These are phyloP conservation scores for Microstegium vimineum DNA, from an alignment of 176 grass and related monocot genomes.

Conservation along the genomic window DNA sequence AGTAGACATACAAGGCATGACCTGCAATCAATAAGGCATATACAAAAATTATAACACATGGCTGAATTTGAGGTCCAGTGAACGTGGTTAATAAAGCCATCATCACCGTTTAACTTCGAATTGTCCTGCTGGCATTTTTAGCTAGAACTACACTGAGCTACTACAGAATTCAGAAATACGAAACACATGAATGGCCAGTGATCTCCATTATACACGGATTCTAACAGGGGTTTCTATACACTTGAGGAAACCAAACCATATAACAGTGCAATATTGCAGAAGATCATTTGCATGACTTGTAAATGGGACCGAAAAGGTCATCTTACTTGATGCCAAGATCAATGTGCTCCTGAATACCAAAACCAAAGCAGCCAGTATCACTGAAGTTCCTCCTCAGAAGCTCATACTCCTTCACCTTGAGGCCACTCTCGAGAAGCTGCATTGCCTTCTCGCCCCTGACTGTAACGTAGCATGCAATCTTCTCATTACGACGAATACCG, in stretches of 20 bases:
- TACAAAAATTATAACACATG: not conserved
- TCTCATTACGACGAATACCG: conserved; percentile 61
- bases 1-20: not conserved
- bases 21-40: not conserved
- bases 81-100: not conserved
- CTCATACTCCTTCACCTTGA: conserved; percentile 72
- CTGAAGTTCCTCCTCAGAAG: conserved; percentile 71
- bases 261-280: not conserved
- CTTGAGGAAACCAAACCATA: not conserved
- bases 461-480: conserved; percentile 54
- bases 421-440: conserved; percentile 60
- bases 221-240: not conserved
- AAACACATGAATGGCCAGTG: not conserved
- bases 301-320: not conserved
- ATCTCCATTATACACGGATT: not conserved
- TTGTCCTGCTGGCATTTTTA: not conserved
- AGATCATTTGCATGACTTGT: not conserved
- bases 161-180: not conserved
- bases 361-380: conserved; percentile 63
- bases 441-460: conserved; percentile 63
- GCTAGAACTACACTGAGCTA: not conserved
- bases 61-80: not conserved
- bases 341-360: conserved; percentile 71
- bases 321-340: conserved; percentile 77
- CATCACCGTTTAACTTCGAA: not conserved